These are phyloP conservation scores for Monosporascus sp. DNA, from an alignment of 2,329 filamentous ascomycete species.

Conservation along the genomic window DNA sequence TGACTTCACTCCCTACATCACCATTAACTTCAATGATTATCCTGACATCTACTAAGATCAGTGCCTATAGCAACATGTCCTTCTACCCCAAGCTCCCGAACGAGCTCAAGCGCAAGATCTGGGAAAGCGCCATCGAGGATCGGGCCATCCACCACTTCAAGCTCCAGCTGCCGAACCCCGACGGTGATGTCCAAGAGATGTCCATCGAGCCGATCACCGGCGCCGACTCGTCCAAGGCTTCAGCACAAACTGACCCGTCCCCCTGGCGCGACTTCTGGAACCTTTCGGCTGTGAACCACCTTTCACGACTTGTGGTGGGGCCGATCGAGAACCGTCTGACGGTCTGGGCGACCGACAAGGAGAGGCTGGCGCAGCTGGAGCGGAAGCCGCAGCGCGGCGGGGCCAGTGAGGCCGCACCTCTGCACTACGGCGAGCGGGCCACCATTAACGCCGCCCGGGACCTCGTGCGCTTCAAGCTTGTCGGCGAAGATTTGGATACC, in stretches of 20 bases:
- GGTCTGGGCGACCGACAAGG: background rate
- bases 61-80: background rate
- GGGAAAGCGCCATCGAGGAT: conserved; percentile 5
- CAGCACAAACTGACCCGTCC: conserved; percentile 6
- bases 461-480: background rate
- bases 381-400: background rate
- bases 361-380: background rate
- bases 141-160: conserved; percentile 17
- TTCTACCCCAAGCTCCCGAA: conserved; percentile 10
- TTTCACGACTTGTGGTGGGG: background rate
- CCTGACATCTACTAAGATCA: too few species aligned
- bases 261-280: conserved; percentile 11
- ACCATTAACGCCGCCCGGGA: background rate
- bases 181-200: too few species aligned
- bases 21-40: too few species aligned
- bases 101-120: conserved; percentile 21
- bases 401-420: background rate
- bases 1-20: too few species aligned
- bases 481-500: background rate
- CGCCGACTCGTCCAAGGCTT: background rate
- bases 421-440: background rate
- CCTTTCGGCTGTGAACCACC: background rate
- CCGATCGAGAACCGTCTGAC: background rate
- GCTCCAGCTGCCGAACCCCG: background rate
- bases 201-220: background rate